A percentile compares a stretch with the other conserved stretches of the same genome.
phyloP scores from a whole-genome alignment of 306 rosid genomes.

The Begonia loranthoides region DNA sequence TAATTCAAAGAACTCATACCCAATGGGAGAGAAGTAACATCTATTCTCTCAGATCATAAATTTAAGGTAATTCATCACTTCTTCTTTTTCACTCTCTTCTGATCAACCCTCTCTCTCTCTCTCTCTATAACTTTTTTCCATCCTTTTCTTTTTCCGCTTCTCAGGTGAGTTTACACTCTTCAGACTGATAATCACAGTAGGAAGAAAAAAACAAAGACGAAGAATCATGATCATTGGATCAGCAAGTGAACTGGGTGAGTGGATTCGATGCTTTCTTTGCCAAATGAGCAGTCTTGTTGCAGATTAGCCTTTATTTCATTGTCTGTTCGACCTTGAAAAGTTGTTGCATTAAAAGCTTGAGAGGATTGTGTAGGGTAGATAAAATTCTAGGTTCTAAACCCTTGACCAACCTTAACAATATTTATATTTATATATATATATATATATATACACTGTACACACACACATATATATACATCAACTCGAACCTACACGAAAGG shows the following conservation, averaged over 20 bases:
- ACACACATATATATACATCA: too few species aligned
- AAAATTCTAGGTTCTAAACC: too few species aligned
- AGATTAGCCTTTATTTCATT: not conserved
- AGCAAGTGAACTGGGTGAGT: not conserved
- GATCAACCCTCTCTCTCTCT: not conserved
- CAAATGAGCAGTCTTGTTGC: not conserved
- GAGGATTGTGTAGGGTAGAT: too few species aligned
- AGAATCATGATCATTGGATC: not conserved
- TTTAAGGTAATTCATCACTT: too few species aligned
- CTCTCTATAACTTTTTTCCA: not conserved
- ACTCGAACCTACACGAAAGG: too few species aligned
- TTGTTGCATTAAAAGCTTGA: too few species aligned
- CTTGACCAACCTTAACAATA: too few species aligned
- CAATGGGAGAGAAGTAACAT: not conserved
- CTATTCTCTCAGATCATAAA: too few species aligned
- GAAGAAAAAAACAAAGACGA: not conserved
- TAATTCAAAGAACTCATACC: not conserved
- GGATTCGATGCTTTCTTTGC: not conserved
- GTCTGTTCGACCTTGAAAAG: constrained; percentile 1
- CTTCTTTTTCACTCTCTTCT: too few species aligned
- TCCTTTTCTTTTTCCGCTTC: not conserved
- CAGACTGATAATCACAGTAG: too few species aligned
- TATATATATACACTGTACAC: too few species aligned
- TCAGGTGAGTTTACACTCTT: not conserved
- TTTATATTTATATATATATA: too few species aligned